phyloP scores from a whole-genome alignment of 768 basidiomycete species.

The Coprinopsis strossmayeri region DNA sequence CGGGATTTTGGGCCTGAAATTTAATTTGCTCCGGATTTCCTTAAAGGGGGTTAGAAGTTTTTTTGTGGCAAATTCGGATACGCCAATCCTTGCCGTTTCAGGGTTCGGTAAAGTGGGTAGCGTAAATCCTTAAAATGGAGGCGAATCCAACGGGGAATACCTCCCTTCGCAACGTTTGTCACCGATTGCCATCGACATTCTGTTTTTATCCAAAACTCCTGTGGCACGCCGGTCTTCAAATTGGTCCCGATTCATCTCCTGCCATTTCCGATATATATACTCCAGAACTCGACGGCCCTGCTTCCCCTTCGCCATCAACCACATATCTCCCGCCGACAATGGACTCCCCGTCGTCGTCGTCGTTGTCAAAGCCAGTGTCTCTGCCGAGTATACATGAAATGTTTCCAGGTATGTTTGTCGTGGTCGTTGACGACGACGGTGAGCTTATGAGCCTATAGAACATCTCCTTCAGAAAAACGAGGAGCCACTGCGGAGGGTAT shows the following conservation, averaged over 20 bases:
- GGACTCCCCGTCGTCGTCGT: constrained; percentile 6
- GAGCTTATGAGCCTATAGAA: constrained; percentile 9
- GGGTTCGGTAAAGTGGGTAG: background rate
- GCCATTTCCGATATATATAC: constrained; percentile 2
- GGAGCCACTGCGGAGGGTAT: too few species aligned
- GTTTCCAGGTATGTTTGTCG: constrained; percentile 38
- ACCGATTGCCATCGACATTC: constrained; percentile 4
- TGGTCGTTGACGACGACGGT: background rate
- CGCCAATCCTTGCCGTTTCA: constrained; percentile 4
- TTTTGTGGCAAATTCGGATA: background rate
- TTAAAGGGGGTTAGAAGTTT: background rate
- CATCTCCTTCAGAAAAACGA: constrained; percentile 11
- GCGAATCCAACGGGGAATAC: constrained; percentile 5
- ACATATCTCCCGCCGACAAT: constrained; percentile 1
- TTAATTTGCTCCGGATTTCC: background rate
- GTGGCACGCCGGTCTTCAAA: constrained; percentile 5
- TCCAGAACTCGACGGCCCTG: background rate
- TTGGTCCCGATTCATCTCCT: constrained; percentile 4
- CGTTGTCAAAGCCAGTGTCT: constrained; percentile 15
- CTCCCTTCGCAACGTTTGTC: constrained; percentile 7
- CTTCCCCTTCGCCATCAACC: background rate
- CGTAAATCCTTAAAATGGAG: constrained; percentile 4
- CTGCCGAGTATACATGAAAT: constrained; percentile 50
- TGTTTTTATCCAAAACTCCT: background rate
- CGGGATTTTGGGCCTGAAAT: background rate